Evolutionary conservation across 2,329 filamentous ascomycete species (phyloP).

Genomic region (Xylariaceae sp.): DNA sequence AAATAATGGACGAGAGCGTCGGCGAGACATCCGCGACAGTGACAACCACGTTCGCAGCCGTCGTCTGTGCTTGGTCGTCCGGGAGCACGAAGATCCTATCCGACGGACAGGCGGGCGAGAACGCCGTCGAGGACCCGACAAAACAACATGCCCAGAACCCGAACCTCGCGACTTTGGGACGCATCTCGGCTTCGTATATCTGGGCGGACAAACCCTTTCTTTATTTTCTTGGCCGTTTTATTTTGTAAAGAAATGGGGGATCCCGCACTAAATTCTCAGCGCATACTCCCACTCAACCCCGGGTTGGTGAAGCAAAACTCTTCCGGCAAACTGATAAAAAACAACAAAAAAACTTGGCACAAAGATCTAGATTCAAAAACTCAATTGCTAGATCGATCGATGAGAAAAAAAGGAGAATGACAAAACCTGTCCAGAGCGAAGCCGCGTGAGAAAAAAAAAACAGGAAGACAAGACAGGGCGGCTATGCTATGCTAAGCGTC

Average conservation of each 20-base stretch:
- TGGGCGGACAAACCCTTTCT: conserved; percentile 17
- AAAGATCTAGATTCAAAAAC: background rate
- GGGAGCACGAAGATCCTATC: background rate
- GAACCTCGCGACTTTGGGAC: conserved; percentile 25
- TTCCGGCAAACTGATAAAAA: too few relatives aligned
- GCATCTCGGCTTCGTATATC: conserved; percentile 21
- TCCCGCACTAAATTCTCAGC: conserved; percentile 16
- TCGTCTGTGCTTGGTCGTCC: background rate
- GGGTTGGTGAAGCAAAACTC: too few relatives aligned
- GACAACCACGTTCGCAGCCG: conserved; percentile 13
- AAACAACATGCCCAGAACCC: conserved; percentile 26
- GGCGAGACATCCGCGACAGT: background rate
- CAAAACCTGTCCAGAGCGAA: too few relatives aligned
- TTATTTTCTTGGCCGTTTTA: background rate
- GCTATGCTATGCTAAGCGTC: too few relatives aligned
- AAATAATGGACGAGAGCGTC: background rate
- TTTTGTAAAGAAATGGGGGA: too few relatives aligned
- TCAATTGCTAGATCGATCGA: too few relatives aligned
- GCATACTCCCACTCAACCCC: conserved; percentile 8
- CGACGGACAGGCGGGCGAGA: background rate
- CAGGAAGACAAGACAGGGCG: too few relatives aligned
- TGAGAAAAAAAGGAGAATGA: too few relatives aligned
- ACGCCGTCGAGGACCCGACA: conserved; percentile 9
- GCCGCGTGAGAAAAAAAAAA: too few relatives aligned
- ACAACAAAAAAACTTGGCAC: background rate